Percentiles rank a stretch among this genome's conserved stretches.
These are phyloP conservation scores for Elymus sibiricus DNA, from an alignment of 176 grass and related monocot species.

Conservation along the genomic window DNA sequence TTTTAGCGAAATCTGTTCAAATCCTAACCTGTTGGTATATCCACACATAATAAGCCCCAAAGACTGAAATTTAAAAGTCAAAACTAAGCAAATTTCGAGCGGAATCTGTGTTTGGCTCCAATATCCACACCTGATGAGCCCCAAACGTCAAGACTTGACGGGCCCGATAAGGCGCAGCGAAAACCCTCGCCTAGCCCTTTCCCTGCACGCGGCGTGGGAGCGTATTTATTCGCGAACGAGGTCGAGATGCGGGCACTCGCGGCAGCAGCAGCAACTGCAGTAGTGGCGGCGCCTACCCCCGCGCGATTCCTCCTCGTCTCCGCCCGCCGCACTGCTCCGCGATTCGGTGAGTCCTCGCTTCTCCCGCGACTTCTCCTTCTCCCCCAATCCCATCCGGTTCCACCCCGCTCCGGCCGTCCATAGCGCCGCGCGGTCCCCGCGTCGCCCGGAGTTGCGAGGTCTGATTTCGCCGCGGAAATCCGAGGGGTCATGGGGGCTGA, in stretches of 20 bases:
- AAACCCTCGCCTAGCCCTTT: not conserved
- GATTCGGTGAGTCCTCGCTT: constrained; percentile 17
- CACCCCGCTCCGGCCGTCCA: not conserved
- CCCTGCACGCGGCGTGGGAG: not conserved
- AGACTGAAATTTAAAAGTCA: not conserved
- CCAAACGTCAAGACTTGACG: not conserved
- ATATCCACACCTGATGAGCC: not conserved
- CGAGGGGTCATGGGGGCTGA: not conserved
- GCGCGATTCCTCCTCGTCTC: not conserved
- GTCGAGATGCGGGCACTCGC: constrained; percentile 38
- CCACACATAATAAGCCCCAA: no score
- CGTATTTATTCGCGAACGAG: constrained; percentile 34
- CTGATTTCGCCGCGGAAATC: not conserved
- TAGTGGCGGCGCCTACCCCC: constrained; percentile 39
- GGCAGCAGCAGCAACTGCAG: constrained; percentile 26
- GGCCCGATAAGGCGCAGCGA: constrained; percentile 2
- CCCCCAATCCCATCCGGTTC: not conserved
- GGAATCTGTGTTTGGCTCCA: not conserved
- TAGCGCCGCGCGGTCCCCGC: not conserved
- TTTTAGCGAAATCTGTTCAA: no score
- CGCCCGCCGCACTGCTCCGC: constrained; percentile 10
- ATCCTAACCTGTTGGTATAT: no score
- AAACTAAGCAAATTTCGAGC: not conserved
- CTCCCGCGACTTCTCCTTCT: not conserved
- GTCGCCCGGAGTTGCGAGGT: not conserved